These are phyloP conservation scores for Penicillium turbatum DNA, from an alignment of 495 filamentous ascomycete genomes.

Conservation along the genomic window DNA sequence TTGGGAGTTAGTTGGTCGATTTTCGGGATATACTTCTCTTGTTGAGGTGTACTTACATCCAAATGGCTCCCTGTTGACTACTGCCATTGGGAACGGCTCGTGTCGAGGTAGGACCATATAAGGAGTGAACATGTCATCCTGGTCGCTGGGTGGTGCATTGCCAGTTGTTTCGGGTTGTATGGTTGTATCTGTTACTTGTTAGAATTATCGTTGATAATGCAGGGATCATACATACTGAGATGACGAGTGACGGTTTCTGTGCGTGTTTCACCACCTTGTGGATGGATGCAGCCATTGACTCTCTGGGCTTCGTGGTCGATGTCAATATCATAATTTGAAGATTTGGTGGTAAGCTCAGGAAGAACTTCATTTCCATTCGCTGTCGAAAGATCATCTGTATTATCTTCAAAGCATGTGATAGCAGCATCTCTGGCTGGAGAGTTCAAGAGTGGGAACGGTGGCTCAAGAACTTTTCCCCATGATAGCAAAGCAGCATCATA, in stretches of 20 bases:
- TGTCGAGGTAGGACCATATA: conserved; percentile 53
- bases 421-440: conserved; percentile 44
- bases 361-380: conserved; percentile 33
- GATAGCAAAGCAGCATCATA: conserved; percentile 70
- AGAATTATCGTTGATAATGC: neutral
- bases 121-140: conserved; percentile 55
- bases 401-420: conserved; percentile 21
- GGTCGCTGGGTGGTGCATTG: conserved; percentile 49
- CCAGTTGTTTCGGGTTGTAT: conserved; percentile 48
- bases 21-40: too few species aligned
- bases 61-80: conserved; percentile 64
- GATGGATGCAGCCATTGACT: conserved; percentile 50
- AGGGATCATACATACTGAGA: conserved; percentile 43
- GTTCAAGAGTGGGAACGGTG: conserved; percentile 54
- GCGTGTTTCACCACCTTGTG: conserved; percentile 45
- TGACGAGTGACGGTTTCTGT: conserved; percentile 56
- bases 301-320: conserved; percentile 56
- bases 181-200: conserved; percentile 45
- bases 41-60: conserved; percentile 41
- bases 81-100: conserved; percentile 62
- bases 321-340: conserved; percentile 60
- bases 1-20: neutral
- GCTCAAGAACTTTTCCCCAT: conserved; percentile 61
- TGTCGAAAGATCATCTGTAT: neutral
- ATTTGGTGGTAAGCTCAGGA: conserved; percentile 51